These are phyloP conservation scores for Pichia inconspicua DNA, from an alignment of 1,139 yeast species.

Conservation along the genomic window DNA sequence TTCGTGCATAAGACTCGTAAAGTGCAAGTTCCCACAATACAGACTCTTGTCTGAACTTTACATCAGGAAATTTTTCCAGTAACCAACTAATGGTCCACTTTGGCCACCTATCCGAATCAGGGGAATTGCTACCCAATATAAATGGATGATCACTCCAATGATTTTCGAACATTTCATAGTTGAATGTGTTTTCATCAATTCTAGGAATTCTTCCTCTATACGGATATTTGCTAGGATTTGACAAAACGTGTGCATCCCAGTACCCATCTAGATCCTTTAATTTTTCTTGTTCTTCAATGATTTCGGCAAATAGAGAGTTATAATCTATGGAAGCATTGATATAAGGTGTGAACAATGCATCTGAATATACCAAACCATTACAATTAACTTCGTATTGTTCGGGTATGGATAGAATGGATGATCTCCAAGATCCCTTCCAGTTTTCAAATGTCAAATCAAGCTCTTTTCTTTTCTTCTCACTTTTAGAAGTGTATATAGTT, in stretches of 20 bases:
- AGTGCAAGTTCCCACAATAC: conserved; percentile 67
- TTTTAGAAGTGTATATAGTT: conserved; percentile 36
- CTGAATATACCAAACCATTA: conserved; percentile 43
- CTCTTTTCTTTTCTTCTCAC: not conserved
- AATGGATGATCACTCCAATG: conserved; percentile 54
- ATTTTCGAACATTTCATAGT: conserved; percentile 38
- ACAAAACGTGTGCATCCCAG: conserved; percentile 7
- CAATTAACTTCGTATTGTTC: conserved; percentile 29
- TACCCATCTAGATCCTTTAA: conserved; percentile 12
- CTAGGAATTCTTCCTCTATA: conserved; percentile 36
- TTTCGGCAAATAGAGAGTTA: conserved; percentile 35
- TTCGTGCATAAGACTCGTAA: conserved; percentile 52
- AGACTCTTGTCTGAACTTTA: conserved; percentile 72
- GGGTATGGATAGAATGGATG: conserved; percentile 38
- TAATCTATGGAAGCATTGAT: conserved; percentile 72
- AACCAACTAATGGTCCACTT: conserved; percentile 51
- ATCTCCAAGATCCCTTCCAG: conserved; percentile 81
- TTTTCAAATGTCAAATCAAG: conserved; percentile 13
- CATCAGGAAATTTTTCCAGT: conserved; percentile 46
- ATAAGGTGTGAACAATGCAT: conserved; percentile 66
- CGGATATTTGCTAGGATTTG: conserved; percentile 17
- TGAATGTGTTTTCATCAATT: conserved; percentile 36
- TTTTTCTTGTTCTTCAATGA: conserved; percentile 41
- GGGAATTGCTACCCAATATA: conserved; percentile 37
- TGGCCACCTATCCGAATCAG: conserved; percentile 51